These are phyloP conservation scores for Amanita rimosa DNA, from an alignment of 768 basidiomycete species.

Conservation along the genomic window DNA sequence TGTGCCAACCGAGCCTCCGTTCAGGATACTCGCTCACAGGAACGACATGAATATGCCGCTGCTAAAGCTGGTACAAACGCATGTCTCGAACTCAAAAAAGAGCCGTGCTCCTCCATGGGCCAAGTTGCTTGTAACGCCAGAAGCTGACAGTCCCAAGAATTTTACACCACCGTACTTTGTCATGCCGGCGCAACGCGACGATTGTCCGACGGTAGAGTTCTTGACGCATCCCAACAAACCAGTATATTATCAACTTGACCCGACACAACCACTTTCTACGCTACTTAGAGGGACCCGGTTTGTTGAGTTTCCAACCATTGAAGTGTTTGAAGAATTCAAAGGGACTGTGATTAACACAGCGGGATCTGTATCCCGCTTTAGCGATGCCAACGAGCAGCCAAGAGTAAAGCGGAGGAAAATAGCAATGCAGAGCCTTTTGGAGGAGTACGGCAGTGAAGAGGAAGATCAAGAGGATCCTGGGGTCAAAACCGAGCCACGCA, in stretches of 20 bases:
- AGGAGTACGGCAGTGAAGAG: conserved; percentile 47
- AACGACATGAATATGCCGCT: conserved; percentile 43
- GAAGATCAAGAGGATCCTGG: conserved; percentile 18
- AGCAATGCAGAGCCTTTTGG: conserved; percentile 39
- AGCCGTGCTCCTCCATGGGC: conserved; percentile 45
- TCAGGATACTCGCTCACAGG: conserved; percentile 52
- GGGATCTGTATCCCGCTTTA: conserved; percentile 27
- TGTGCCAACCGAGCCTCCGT: conserved; percentile 33
- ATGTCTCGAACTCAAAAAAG: conserved; percentile 33
- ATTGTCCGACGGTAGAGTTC: conserved; percentile 13
- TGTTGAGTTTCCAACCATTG: conserved; percentile 77
- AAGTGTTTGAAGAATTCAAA: conserved; percentile 62
- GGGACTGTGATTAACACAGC: conserved; percentile 47
- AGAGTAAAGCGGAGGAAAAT: conserved; percentile 47
- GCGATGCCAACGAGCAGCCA: conserved; percentile 18
- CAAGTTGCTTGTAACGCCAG: conserved; percentile 35
- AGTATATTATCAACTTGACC: conserved; percentile 49
- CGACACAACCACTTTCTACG: conserved; percentile 29
- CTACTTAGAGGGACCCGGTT: conserved; percentile 54
- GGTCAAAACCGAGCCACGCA: conserved; percentile 20
- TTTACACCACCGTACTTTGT: conserved; percentile 51
- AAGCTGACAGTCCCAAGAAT: conserved; percentile 42
- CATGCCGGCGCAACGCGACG: conserved; percentile 35
- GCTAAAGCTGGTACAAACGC: conserved; percentile 34
- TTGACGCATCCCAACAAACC: conserved; percentile 15